phyloP scores from a whole-genome alignment of 495 filamentous ascomycete genomes.

The Chaetomium tenue region DNA sequence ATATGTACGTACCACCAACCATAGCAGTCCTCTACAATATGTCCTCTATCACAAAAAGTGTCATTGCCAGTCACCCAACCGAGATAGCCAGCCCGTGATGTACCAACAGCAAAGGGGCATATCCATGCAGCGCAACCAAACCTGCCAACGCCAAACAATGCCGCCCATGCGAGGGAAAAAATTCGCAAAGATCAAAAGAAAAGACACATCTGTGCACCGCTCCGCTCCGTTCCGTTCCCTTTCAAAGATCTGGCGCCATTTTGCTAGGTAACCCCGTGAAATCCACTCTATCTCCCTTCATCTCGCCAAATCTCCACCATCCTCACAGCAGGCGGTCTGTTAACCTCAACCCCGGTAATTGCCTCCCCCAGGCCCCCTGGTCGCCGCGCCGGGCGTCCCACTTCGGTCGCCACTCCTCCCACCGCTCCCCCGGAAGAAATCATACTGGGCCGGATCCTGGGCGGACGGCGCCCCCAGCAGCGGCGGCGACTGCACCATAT shows the following conservation, averaged over 20 bases:
- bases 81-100: neutral
- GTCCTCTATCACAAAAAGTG: neutral
- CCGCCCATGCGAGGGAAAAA: neutral
- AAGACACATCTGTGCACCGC: neutral
- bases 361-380: neutral
- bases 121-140: neutral
- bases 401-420: neutral
- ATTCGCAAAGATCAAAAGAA: neutral
- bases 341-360: conserved; percentile 32
- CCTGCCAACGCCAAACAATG: conserved; percentile 18
- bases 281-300: too few species aligned
- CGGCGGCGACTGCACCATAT: conserved; percentile 37
- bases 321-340: too few species aligned
- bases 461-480: conserved; percentile 3
- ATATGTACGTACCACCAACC: neutral
- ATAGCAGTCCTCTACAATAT: neutral
- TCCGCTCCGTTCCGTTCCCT: neutral
- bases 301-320: too few species aligned
- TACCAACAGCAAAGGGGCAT: conserved; percentile 17
- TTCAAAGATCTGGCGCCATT: neutral
- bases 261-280: too few species aligned
- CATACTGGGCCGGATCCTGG: conserved; percentile 35
- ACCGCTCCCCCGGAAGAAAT: conserved; percentile 33
- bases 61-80: neutral
- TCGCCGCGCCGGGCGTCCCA: conserved; percentile 24